phyloP scores from a whole-genome alignment of 2,329 filamentous ascomycete genomes.

The Cercospora zeae-maydis region DNA sequence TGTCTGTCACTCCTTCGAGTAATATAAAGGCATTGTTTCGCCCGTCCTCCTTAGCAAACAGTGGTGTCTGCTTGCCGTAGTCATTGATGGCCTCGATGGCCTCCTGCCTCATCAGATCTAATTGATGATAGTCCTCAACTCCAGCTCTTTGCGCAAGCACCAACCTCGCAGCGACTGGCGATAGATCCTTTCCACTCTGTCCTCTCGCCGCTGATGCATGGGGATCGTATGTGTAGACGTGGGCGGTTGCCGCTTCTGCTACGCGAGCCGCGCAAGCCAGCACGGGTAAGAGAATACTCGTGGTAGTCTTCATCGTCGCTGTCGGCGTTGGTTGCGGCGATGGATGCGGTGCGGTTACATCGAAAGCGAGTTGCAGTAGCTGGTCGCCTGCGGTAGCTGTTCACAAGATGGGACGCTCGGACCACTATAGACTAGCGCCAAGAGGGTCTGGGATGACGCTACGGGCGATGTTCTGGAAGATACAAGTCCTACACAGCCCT shows the following conservation, averaged over 20 bases:
- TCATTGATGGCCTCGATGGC: slow-evolving; percentile 47
- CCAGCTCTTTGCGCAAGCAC: slow-evolving; percentile 51
- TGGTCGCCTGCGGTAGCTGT: not conserved
- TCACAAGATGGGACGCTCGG: not conserved
- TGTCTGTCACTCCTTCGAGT: slow-evolving; percentile 26
- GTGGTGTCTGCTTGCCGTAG: slow-evolving; percentile 42
- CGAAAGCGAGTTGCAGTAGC: not conserved
- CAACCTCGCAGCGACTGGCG: slow-evolving; percentile 47
- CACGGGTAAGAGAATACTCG: slow-evolving; percentile 40
- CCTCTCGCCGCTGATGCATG: slow-evolving; percentile 15
- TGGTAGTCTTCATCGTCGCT: slow-evolving; percentile 45
- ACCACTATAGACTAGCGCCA: not conserved
- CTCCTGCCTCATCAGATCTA: slow-evolving; percentile 41
- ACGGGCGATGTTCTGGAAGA: not conserved
- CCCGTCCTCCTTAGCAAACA: slow-evolving; percentile 37
- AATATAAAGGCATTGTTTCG: slow-evolving; percentile 28
- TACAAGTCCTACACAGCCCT: not conserved
- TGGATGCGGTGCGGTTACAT: slow-evolving; percentile 1
- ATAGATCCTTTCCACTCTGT: slow-evolving; percentile 25
- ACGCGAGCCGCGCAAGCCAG: slow-evolving; percentile 36
- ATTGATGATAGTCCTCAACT: slow-evolving; percentile 48
- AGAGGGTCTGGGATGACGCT: not conserved
- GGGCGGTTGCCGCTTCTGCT: slow-evolving; percentile 33
- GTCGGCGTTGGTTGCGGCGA: not conserved
- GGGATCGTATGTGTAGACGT: slow-evolving; percentile 40